Evolutionary conservation across 2,329 filamentous ascomycete genomes (phyloP).

Genomic region (Huntiella decipiens): DNA sequence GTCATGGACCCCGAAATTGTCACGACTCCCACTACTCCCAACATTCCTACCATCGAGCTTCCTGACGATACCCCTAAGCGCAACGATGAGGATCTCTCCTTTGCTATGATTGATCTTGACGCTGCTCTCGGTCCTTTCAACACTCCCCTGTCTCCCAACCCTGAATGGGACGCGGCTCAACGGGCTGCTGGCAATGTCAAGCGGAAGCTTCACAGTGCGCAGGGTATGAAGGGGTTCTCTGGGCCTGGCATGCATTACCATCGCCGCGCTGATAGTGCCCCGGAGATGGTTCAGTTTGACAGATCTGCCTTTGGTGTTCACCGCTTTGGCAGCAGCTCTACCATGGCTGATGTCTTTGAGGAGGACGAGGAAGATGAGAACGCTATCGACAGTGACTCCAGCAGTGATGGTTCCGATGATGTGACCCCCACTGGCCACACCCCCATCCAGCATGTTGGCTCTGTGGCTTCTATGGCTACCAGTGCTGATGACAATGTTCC

Average conservation of each 20-base stretch:
- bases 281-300: conserved; percentile 61
- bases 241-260: conserved; percentile 59
- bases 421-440: conserved; percentile 9
- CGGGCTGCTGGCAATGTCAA: conserved; percentile 35
- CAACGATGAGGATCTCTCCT: conserved; percentile 42
- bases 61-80: conserved; percentile 9
- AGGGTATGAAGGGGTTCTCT: conserved; percentile 47
- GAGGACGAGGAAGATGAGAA: conserved; percentile 42
- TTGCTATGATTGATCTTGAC: conserved; percentile 81
- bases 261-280: conserved; percentile 60
- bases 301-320: conserved; percentile 35
- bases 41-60: conserved; percentile 15
- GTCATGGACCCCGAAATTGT: conserved; percentile 10
- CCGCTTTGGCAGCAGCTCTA: conserved; percentile 45
- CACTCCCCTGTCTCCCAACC: conserved; percentile 46
- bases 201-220: conserved; percentile 58
- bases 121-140: conserved; percentile 86
- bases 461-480: conserved; percentile 8
- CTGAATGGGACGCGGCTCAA: conserved; percentile 50
- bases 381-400: conserved; percentile 14
- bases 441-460: conserved; percentile 9
- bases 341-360: conserved; percentile 76
- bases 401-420: conserved; percentile 9
- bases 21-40: not conserved
- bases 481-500: conserved; percentile 10